These are phyloP conservation scores for Zangia roseola DNA, from an alignment of 768 basidiomycete genomes.

Conservation along the genomic window DNA sequence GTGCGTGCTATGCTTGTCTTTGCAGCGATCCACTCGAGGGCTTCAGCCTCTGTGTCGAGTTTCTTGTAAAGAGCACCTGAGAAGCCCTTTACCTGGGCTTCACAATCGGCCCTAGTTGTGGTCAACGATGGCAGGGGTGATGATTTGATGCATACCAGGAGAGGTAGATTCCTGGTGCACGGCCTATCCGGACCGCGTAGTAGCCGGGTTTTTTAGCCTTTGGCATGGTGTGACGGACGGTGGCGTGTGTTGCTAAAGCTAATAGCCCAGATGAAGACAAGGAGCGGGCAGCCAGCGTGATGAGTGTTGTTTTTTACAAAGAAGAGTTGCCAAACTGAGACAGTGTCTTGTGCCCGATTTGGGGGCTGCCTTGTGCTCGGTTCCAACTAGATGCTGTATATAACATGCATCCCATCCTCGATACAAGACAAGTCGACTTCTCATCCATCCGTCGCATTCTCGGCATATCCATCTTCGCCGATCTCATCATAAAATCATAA, in stretches of 20 bases:
- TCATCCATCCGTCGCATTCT: background rate
- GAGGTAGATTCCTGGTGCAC: constrained; percentile 59
- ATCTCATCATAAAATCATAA: constrained; percentile 25
- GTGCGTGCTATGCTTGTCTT: constrained; percentile 24
- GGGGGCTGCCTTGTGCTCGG: constrained; percentile 29
- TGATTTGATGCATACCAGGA: constrained; percentile 58
- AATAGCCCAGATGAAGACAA: background rate
- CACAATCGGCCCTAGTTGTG: constrained; percentile 63
- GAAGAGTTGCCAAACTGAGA: constrained; percentile 18
- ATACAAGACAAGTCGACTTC: constrained; percentile 8
- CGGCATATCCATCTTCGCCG: background rate
- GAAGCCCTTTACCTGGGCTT: constrained; percentile 66
- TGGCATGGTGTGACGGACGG: constrained; percentile 28
- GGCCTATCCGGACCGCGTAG: constrained; percentile 75
- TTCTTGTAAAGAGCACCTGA: constrained; percentile 64
- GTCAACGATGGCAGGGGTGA: constrained; percentile 26
- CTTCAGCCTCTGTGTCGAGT: constrained; percentile 54
- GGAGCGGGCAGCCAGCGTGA: background rate
- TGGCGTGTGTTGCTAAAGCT: background rate
- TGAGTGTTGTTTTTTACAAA: too few species aligned
- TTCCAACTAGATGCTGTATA: constrained; percentile 22
- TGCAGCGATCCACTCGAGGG: constrained; percentile 51
- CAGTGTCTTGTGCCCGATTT: constrained; percentile 15
- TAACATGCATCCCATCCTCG: constrained; percentile 19
- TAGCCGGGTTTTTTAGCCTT: constrained; percentile 46